Evolutionary conservation across 345 rosid genomes (phyloP), one percentile per base, ranked within the genome.

Genomic region (Brassica incana): DNA sequence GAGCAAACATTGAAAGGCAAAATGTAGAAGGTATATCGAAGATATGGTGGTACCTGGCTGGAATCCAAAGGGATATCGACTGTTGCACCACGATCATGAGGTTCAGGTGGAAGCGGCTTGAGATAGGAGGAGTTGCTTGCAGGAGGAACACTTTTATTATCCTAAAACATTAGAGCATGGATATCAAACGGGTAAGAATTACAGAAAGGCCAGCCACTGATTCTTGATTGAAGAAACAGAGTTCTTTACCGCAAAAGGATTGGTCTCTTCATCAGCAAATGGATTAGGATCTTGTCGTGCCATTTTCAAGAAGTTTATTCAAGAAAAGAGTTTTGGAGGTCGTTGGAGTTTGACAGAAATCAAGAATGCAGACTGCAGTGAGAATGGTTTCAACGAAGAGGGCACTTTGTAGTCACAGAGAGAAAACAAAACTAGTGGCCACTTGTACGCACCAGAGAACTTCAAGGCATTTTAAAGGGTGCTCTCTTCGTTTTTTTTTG

Each of bases 31-130:
- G 66, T 60, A 14, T 48, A 11, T 7, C 10, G 14, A 56, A 25
- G 59, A 65, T 8, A 58, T 5, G 48, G 32, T 8, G 38, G 32
- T 83, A 90, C 99, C 86, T 90, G 91, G 72, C 80, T 89, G 72
- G 84, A 76, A 81, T 92, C 92, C 71, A 96, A 95, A 80, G 98
- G 94, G 73, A 96, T 92, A 65, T 93, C 97, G 65, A 93, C 69
- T 12, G 97, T 90, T 72, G 93, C 95, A 83, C 94, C 97, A 43
- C 97, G 92, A 65, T 93, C 99, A 89, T 92, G 89, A 54, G 95
- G 97, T 79, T 96, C 99, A 16, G 90, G 95, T 80, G 98, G 97
- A 86, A 96, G 97, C 33, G 99, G 97, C 59, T 95, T 85, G 79
- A 90, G 97, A 87, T 81, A 82, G 52, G n/a, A n/a, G n/a, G 97